These are phyloP conservation scores for Phytophthora cryptogea DNA, from an alignment of 352 stramenopile genomes.

Conservation along the genomic window DNA sequence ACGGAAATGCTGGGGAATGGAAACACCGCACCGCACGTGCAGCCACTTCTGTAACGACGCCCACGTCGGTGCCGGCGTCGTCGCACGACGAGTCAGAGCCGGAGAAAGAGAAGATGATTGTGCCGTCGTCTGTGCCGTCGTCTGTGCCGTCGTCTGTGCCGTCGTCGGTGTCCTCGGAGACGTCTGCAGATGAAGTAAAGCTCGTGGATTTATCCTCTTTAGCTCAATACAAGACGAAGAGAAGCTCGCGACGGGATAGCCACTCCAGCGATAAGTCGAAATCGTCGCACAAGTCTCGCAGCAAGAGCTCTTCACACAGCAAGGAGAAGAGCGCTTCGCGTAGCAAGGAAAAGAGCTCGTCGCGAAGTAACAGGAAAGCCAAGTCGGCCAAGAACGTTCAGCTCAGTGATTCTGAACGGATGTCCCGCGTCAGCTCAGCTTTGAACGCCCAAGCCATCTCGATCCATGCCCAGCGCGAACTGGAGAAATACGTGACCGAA, in stretches of 20 bases:
- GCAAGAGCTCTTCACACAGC: conserved; percentile 16
- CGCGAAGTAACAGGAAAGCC: conserved; percentile 38
- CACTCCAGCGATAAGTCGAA: conserved; percentile 33
- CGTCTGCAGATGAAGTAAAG: conserved; percentile 28
- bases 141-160: conserved; percentile 23
- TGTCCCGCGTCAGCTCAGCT: conserved; percentile 63
- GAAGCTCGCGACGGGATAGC: conserved; percentile 18
- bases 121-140: conserved; percentile 26
- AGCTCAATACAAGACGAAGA: conserved; percentile 31
- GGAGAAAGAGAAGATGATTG: conserved; percentile 30
- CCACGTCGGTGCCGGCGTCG: conserved; percentile 15
- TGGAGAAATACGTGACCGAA: conserved; percentile 69
- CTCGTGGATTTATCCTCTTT: conserved; percentile 34
- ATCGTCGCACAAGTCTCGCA: conserved; percentile 24
- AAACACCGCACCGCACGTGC: conserved; percentile 23
- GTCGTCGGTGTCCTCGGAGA: conserved; percentile 23
- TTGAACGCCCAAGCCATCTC: conserved; percentile 68
- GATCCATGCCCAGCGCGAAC: conserved; percentile 69
- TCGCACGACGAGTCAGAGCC: conserved; percentile 24
- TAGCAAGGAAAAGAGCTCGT: conserved; percentile 26
- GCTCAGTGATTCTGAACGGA: conserved; percentile 49
- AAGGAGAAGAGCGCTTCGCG: conserved; percentile 27
- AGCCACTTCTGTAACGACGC: conserved; percentile 15
- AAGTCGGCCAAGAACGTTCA: conserved; percentile 47
- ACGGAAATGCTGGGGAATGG: conserved; percentile 14